Percentiles rank a stretch among this genome's conserved stretches.
These are phyloP conservation scores for Cantharellus cinnabarinus DNA, from an alignment of 768 basidiomycete species.

Conservation along the genomic window DNA sequence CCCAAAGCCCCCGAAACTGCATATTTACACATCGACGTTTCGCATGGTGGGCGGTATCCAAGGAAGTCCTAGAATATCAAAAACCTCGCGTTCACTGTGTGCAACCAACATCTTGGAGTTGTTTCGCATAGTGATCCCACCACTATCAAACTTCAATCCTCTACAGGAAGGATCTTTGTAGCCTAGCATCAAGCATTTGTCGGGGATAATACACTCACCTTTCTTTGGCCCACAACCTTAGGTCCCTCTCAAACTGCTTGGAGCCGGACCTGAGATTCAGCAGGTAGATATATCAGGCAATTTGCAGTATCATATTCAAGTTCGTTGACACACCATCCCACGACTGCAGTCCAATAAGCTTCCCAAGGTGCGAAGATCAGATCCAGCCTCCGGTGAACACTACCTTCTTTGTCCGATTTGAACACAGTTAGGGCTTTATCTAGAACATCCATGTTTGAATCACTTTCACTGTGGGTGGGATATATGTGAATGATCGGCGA, in stretches of 20 bases:
- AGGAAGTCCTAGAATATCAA: slow-evolving; percentile 43
- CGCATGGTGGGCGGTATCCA: slow-evolving; percentile 53
- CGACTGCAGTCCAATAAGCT: slow-evolving; percentile 71
- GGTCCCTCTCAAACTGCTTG: slow-evolving; percentile 74
- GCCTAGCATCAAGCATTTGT: neutral
- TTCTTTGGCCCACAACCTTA: slow-evolving; percentile 43
- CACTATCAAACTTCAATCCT: slow-evolving; percentile 70
- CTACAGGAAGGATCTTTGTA: slow-evolving; percentile 17
- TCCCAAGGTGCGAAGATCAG: slow-evolving; percentile 60
- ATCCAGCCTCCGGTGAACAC: slow-evolving; percentile 53
- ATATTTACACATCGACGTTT: slow-evolving; percentile 32
- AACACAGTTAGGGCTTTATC: slow-evolving; percentile 77
- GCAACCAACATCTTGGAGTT: slow-evolving; percentile 43
- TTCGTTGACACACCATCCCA: slow-evolving; percentile 46
- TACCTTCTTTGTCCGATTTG: slow-evolving; percentile 12
- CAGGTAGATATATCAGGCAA: neutral
- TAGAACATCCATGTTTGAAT: slow-evolving; percentile 36
- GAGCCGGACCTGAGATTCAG: slow-evolving; percentile 48
- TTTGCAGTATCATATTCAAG: neutral
- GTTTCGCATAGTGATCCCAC: slow-evolving; percentile 34
- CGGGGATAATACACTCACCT: slow-evolving; percentile 20
- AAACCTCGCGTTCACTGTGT: slow-evolving; percentile 49
- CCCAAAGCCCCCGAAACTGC: too few relatives aligned
- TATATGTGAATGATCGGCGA: too few relatives aligned
- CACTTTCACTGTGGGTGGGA: too few relatives aligned